Evolutionary conservation across 805 yeast species (phyloP).

Genomic region (Torulaspora maleeae): DNA sequence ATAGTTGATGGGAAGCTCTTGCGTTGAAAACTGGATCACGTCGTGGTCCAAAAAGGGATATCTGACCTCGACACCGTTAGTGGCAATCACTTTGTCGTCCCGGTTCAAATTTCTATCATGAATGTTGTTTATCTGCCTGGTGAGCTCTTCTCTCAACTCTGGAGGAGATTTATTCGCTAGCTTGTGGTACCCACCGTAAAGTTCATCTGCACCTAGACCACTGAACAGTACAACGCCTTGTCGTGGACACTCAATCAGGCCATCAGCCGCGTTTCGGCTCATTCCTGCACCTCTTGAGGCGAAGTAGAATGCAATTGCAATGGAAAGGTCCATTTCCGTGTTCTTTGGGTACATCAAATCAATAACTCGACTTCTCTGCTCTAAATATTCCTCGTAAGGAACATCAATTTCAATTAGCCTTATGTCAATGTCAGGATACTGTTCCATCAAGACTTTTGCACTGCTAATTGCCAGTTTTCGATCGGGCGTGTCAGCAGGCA

Average conservation of each 20-base stretch:
- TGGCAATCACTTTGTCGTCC: slow-evolving; percentile 82
- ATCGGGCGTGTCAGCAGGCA: slow-evolving; percentile 76
- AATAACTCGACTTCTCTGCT: slow-evolving; percentile 48
- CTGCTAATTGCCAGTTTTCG: slow-evolving; percentile 67
- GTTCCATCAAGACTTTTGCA: slow-evolving; percentile 45
- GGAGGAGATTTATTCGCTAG: slow-evolving; percentile 48
- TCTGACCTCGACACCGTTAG: slow-evolving; percentile 85
- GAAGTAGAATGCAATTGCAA: slow-evolving; percentile 92
- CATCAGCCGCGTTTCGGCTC: slow-evolving; percentile 16
- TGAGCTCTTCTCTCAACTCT: slow-evolving; percentile 54
- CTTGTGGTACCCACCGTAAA: slow-evolving; percentile 92
- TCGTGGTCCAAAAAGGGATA: slow-evolving; percentile 76
- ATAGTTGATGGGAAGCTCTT: slow-evolving; percentile 46
- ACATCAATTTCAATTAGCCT: slow-evolving; percentile 66
- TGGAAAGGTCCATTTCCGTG: slow-evolving; percentile 93
- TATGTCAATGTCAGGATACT: slow-evolving; percentile 42
- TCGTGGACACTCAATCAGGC: slow-evolving; percentile 41
- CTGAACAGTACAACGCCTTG: slow-evolving; percentile 69
- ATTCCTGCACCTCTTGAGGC: slow-evolving; percentile 62
- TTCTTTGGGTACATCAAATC: slow-evolving; percentile 73
- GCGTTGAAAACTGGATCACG: slow-evolving; percentile 49
- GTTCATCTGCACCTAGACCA: slow-evolving; percentile 96
- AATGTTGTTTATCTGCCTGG: slow-evolving; percentile 65
- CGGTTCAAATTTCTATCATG: slow-evolving; percentile 80
- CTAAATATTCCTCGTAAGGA: slow-evolving; percentile 58